These are phyloP conservation scores for Yamadazyma sp. DNA, from an alignment of 805 yeast genomes.

Conservation along the genomic window DNA sequence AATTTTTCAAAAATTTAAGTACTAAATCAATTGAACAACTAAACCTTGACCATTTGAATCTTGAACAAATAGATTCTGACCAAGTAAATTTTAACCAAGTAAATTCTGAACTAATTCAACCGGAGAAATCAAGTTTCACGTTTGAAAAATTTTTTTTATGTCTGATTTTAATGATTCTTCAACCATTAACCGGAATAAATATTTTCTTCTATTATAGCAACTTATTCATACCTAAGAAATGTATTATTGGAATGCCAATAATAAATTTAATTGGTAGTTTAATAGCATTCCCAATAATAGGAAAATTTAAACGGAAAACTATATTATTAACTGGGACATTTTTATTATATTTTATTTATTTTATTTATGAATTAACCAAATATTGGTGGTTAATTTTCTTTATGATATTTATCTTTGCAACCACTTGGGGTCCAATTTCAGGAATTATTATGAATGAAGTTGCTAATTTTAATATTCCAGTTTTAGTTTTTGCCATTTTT, in stretches of 20 bases:
- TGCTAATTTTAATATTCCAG: conserved; percentile 20
- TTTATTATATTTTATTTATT: not conserved
- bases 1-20: conserved; percentile 4
- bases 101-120: not conserved
- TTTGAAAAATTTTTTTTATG: conserved; percentile 16
- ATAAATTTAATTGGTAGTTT: conserved; percentile 12
- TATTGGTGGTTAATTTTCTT: conserved; percentile 4
- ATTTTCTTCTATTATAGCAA: conserved; percentile 31
- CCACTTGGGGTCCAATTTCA: conserved; percentile 33
- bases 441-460: conserved; percentile 22
- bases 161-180: conserved; percentile 26
- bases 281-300: conserved; percentile 4
- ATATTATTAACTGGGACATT: conserved; percentile 8
- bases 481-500: conserved; percentile 11
- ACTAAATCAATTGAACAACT: not conserved
- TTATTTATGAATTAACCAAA: conserved; percentile 1
- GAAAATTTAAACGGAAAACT: conserved; percentile 5
- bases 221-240: conserved; percentile 4
- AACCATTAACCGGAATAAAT: conserved; percentile 33
- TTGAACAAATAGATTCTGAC: not conserved
- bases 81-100: not conserved
- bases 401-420: conserved; percentile 8
- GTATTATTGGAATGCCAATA: conserved; percentile 7
- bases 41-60: not conserved
- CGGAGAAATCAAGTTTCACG: conserved; percentile 3